These are phyloP conservation scores for Calonectria hawksworthii DNA, from an alignment of 2,329 filamentous ascomycete genomes.

Conservation along the genomic window DNA sequence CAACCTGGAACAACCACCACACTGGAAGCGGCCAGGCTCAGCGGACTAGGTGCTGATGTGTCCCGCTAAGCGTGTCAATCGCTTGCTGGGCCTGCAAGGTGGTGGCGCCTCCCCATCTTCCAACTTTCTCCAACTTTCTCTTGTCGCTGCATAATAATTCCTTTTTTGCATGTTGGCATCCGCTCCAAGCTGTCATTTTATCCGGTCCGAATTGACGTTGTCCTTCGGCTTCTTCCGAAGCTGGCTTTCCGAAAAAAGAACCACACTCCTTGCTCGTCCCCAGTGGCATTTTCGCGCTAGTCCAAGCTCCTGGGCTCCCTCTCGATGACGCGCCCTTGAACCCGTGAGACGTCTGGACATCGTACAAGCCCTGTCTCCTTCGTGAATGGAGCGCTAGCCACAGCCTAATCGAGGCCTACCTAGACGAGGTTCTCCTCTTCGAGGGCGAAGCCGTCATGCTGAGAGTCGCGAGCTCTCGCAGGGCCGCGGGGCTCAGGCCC, in stretches of 20 bases:
- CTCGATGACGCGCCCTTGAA: conserved; percentile 31
- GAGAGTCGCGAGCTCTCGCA: conserved; percentile 65
- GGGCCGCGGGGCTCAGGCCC: conserved; percentile 68
- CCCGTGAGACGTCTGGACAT: conserved; percentile 19
- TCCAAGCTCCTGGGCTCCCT: conserved; percentile 20
- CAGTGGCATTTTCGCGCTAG: neutral
- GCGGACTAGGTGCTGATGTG: neutral
- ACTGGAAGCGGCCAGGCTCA: neutral
- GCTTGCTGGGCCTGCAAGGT: neutral
- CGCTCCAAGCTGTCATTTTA: neutral
- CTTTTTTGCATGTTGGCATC: neutral
- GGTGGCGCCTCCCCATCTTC: conserved; percentile 14
- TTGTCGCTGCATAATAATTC: neutral
- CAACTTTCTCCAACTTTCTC: conserved; percentile 16
- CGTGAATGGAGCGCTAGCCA: conserved; percentile 32
- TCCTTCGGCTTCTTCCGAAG: neutral
- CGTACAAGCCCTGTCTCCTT: conserved; percentile 15
- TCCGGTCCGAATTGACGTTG: neutral
- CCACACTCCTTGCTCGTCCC: neutral
- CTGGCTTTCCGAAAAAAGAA: neutral
- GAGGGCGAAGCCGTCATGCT: conserved; percentile 45
- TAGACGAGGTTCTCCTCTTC: conserved; percentile 35
- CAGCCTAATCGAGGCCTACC: conserved; percentile 20
- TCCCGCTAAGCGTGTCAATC: conserved; percentile 1
- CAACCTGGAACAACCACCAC: neutral